phyloP scores from a whole-genome alignment of 371 early-diverging fungal species.

The Saksenaea vasiformis region DNA sequence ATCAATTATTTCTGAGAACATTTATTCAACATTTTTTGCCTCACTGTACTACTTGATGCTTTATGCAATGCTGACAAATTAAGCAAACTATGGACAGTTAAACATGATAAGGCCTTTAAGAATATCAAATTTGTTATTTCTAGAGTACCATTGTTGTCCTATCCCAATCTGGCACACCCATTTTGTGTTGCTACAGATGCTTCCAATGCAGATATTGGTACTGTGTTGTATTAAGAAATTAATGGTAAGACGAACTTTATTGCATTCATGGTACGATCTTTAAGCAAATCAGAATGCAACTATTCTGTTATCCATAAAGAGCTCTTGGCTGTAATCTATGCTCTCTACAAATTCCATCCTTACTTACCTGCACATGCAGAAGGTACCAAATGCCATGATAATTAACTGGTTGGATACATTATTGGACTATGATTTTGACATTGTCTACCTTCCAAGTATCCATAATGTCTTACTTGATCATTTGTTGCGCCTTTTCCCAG shows the following conservation, averaged over 20 bases:
- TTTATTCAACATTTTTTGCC: constrained; percentile 11
- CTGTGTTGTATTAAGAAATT: constrained; percentile 27
- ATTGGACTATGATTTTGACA: constrained; percentile 21
- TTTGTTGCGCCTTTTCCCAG: constrained; percentile 18
- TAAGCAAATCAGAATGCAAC: constrained; percentile 11
- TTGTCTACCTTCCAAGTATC: constrained; percentile 23
- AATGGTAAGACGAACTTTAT: constrained; percentile 15
- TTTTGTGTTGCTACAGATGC: constrained; percentile 46
- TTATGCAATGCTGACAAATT: constrained; percentile 12
- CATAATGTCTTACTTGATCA: constrained; percentile 21
- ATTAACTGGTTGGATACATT: constrained; percentile 25
- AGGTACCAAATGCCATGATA: constrained; percentile 19
- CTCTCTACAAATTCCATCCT: constrained; percentile 26
- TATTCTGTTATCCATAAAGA: constrained; percentile 19
- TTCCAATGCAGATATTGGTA: constrained; percentile 38
- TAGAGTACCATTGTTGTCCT: constrained; percentile 6
- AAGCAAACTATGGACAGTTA: constrained; percentile 4
- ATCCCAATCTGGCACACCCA: constrained; percentile 25
- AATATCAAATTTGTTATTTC: constrained; percentile 3
- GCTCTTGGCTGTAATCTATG: constrained; percentile 19
- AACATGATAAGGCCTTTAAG: constrained; percentile 13
- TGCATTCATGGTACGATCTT: constrained; percentile 15
- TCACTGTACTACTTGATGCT: constrained; percentile 24
- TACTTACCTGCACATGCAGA: constrained; percentile 27
- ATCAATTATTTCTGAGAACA: constrained; percentile 35